Evolutionary conservation across 1,139 yeast species (phyloP), one percentile per base, ranked within the genome.

Genomic region (Trichomonascaceae sp.): DNA sequence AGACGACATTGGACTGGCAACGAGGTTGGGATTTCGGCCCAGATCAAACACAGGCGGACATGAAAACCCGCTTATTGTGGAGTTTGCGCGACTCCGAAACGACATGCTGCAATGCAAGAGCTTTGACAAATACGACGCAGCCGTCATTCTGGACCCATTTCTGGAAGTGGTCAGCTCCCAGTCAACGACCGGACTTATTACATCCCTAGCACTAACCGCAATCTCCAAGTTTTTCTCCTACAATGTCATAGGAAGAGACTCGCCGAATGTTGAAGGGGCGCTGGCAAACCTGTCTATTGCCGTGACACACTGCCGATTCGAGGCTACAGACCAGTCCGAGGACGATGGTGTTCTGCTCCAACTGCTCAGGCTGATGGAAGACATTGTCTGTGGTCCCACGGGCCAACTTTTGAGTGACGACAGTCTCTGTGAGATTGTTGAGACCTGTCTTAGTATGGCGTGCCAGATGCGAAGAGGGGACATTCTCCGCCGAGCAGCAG

Each of bases 391-490:
- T 30, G 74, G 89, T n/a, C 67, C 69, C 1, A 64, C 77, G 31
- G 78, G 87, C 11, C 66, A 64, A 23, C 51, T 73, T 14, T 60
- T 89, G 32, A 73, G 89, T 1, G 89, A 87, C 52, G 89, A 85
- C 34, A 76, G 81, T 20, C 73, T 89, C 36, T 77, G 84, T 41
- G 97, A 87, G 52, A 85, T 87, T 25, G 73, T 87, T 14, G 95
- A 89, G 48, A 85, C 96, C 0, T 84, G 95, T 40, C 67, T 92
- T 50, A 77, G 93, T 11, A 69, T 92, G 57, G 95, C 97, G 1
- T 84, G 94, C 51, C 93, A 89, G 54, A 82, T 85, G 59, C 72
- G 87, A 52, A 70, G 97, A 54, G 79, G 93, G 41, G 97, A 89
- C 47, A 82, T 87, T 11, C 67, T 92, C 39, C 66, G 98, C 49